Evolutionary conservation across 495 filamentous ascomycete genomes (phyloP).

Genomic region (Gamarada debralockiae): DNA sequence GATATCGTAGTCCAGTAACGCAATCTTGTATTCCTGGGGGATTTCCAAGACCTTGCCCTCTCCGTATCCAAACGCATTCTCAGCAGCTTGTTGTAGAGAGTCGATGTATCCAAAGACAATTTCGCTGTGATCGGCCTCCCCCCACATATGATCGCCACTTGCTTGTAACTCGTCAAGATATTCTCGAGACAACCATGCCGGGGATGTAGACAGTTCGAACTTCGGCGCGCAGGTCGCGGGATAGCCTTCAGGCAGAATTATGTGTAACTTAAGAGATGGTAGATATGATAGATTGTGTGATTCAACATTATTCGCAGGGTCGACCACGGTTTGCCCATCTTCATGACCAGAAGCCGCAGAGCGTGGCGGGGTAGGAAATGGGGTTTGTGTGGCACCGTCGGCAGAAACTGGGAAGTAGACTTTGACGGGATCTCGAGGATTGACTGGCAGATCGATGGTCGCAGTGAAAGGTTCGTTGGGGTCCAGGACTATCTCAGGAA

Average conservation of each 20-base stretch:
- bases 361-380: conserved; percentile 21
- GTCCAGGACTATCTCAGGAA: conserved; percentile 71
- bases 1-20: conserved; percentile 75
- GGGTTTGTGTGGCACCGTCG: conserved; percentile 26
- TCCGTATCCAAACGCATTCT: conserved; percentile 70
- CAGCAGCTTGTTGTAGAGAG: conserved; percentile 74
- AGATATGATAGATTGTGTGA: conserved; percentile 67
- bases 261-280: conserved; percentile 66
- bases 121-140: conserved; percentile 71
- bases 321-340: not conserved
- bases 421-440: conserved; percentile 61
- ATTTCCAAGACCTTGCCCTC: conserved; percentile 51
- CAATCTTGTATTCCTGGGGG: conserved; percentile 58
- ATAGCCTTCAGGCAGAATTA: conserved; percentile 72
- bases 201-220: conserved; percentile 58
- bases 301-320: conserved; percentile 32
- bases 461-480: conserved; percentile 58
- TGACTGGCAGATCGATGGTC: conserved; percentile 68
- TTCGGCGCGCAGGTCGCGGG: conserved; percentile 63
- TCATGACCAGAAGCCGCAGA: conserved; percentile 17
- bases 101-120: conserved; percentile 87
- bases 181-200: conserved; percentile 65
- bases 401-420: conserved; percentile 61
- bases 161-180: conserved; percentile 54
- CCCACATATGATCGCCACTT: conserved; percentile 68